A percentile compares a stretch with the other conserved stretches of the same genome.
Evolutionary conservation across 495 filamentous ascomycete genomes (phyloP).

Genomic region (Penicillium nucicola): DNA sequence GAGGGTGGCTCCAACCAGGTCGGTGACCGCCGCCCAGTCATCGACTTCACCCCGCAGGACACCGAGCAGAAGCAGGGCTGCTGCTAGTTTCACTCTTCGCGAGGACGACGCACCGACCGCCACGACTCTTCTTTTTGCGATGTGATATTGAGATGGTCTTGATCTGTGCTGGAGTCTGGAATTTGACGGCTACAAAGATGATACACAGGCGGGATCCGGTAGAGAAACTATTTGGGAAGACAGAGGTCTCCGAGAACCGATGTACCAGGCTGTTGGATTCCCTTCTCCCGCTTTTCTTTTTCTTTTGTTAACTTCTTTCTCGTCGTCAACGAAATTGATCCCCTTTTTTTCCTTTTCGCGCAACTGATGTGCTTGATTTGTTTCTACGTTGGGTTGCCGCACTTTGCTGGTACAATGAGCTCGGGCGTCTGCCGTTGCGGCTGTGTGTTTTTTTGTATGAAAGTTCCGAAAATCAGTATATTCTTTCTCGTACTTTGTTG

Average conservation of each 20-base stretch:
- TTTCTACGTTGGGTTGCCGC: slow-evolving; percentile 13
- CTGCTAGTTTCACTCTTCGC: slow-evolving; percentile 57
- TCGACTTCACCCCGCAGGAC: slow-evolving; percentile 79
- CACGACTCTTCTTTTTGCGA: slow-evolving; percentile 43
- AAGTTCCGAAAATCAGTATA: slow-evolving; percentile 21
- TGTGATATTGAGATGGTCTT: slow-evolving; percentile 41
- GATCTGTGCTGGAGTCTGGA: slow-evolving; percentile 41
- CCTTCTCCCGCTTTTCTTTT: slow-evolving; percentile 21
- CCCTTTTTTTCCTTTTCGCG: slow-evolving; percentile 21
- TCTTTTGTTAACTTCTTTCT: slow-evolving; percentile 15
- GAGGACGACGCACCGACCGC: slow-evolving; percentile 31
- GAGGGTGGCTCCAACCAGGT: slow-evolving; percentile 73
- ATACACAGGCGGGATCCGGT: slow-evolving; percentile 41
- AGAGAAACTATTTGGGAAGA: slow-evolving; percentile 28
- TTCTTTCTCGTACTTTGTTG: neutral
- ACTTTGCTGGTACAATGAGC: slow-evolving; percentile 22
- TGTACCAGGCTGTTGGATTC: slow-evolving; percentile 27
- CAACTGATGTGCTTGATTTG: slow-evolving; percentile 17
- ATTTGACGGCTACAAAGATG: slow-evolving; percentile 37
- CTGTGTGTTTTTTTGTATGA: slow-evolving; percentile 20
- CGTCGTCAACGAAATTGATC: slow-evolving; percentile 34
- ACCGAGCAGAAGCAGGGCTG: slow-evolving; percentile 78
- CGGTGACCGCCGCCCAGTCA: slow-evolving; percentile 64
- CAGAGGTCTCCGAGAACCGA: slow-evolving; percentile 15
- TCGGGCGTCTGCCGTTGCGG: slow-evolving; percentile 23